Evolutionary conservation across 1,284 basidiomycete genomes (phyloP), one percentile per base, ranked within the genome.

Genomic region (Heterobasidion irregulare): DNA sequence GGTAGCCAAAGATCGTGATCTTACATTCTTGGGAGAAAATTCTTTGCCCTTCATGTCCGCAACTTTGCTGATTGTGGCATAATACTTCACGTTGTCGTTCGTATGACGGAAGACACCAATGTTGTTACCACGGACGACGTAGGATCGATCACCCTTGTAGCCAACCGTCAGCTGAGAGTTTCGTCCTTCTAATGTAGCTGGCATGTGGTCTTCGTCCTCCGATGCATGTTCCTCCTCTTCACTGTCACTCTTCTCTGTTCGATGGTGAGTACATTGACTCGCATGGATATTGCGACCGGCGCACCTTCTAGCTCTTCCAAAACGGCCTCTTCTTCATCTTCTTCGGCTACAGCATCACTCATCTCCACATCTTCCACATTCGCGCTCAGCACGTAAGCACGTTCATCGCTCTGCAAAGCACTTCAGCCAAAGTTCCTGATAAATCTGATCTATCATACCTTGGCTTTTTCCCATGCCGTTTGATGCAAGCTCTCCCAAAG

Each of bases 41-140:
- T 75, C 75, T 66, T 89, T 92, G 60, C 93, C 94, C 62, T 91
- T 86, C 32, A 86, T 79, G 34, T 90, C 92, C 13, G 84, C 75
- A 52, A 99, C 75, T 57, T 91, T 88, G 70, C 86, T 87, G 66
- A 98, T 97, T 12, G 92, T 91, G 1, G 90, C 93, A 58, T 87
- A 81, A 69, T 94, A 97, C 68, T 91, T 89, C 67, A 98, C 83
- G 63, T 85, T 81, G 56, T 92, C 89, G 41, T 78, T 81, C 7
- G 84, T 80, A 68, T 94, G 90, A 60, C 83, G 86, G 75, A 99
- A 99, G n/a, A 98, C 94, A 16, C 97, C 97, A 60, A 99, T 98
- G 70, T 91, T 94, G 72, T 90, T 89, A 43, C 95, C 96, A 46
- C 97, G 87, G 19, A 95, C 89, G 57, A 99, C 96, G 64, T 96